Evolutionary conservation across 1,284 basidiomycete species (phyloP), one percentile per base, ranked within the genome.

Genomic region (Ganoderma multipileum): DNA sequence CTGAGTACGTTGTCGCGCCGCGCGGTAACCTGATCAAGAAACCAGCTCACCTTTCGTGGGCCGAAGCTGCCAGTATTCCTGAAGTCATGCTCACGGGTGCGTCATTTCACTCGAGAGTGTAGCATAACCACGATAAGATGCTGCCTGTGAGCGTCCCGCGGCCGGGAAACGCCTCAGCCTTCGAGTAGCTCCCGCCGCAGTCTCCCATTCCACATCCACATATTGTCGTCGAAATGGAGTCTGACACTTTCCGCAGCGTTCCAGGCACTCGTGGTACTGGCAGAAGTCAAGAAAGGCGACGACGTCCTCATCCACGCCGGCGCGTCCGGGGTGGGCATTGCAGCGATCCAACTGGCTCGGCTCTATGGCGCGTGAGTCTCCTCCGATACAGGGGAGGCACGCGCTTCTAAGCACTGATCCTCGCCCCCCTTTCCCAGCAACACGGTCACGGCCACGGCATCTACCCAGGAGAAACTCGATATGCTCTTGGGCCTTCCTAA

Each of bases 331-430:
- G 96, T 98, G 2, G 97, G 97, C 2, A 81, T 97, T 18, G 93
- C 96, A 2, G 95, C 95, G 3, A 95, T 95, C 67, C 97, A 99
- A 81, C 84, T 99, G 26, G 95, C 96, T 16, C 87, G 92, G 67
- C 78, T 87, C 65, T 90, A 86, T 69, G 89, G 89, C 70, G 93
- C 94, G 92, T 93, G 75, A 82, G 91, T 85, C 23, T n/a, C 12
- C 20, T 38, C 23, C 26, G 39, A 61, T 65, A 42, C 57, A 23
- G 54, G 61, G 36, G 64, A 33, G 44, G 2, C 36, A 42, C 68
- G 39, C 55, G 66, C 61, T 68, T 66, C 66, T 64, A 38, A 64
- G 66, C 38, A 38, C 59, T 68, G 23, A 69, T 61, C 62, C 33
- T 44, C 68, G 58, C 63, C 33, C n/a, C n/a, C 2, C 58, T 26